Conservation (phyloP, 345 rosid genomes). For the Syzygium oleosum region DNA sequence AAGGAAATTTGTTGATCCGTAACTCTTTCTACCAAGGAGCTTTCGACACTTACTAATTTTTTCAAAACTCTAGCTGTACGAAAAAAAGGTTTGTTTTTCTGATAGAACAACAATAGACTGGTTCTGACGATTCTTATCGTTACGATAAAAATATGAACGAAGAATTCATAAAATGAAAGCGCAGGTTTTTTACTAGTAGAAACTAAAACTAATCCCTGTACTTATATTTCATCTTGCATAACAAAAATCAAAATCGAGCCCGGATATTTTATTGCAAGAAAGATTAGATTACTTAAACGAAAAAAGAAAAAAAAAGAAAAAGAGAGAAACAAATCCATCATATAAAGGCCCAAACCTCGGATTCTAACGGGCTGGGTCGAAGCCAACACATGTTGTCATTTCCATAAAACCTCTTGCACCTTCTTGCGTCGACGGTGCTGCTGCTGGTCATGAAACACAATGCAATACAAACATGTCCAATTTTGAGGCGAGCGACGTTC, state of each 20-base stretch:
- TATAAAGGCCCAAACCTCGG: not conserved
- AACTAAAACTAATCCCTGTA: not conserved
- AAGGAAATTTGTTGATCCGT: too few species aligned
- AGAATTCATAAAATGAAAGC: too few species aligned
- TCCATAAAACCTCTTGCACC: accelerated
- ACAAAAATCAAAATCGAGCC: not conserved
- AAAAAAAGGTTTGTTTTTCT: too few species aligned
- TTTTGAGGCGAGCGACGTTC: not conserved
- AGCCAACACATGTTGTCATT: accelerated
- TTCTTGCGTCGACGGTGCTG: accelerated
- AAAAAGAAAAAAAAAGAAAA: too few species aligned
- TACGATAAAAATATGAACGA: too few species aligned
- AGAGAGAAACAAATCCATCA: not conserved
- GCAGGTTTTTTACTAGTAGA: not conserved
- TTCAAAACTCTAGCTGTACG: too few species aligned
- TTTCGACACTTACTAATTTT: too few species aligned
- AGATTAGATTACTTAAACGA: not conserved
- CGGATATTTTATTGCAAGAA: not conserved
- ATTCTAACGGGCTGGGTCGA: not conserved
- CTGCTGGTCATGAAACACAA: not conserved
- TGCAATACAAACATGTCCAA: not conserved
- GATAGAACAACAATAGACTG: too few species aligned
- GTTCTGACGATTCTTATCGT: too few species aligned
- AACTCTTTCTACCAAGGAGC: too few species aligned
- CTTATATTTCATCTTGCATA: not conserved